Percentiles rank a stretch among this genome's conserved stretches.
Evolutionary conservation across 257 asterid genomes (phyloP).

Genomic region (Lycium barbarum): DNA sequence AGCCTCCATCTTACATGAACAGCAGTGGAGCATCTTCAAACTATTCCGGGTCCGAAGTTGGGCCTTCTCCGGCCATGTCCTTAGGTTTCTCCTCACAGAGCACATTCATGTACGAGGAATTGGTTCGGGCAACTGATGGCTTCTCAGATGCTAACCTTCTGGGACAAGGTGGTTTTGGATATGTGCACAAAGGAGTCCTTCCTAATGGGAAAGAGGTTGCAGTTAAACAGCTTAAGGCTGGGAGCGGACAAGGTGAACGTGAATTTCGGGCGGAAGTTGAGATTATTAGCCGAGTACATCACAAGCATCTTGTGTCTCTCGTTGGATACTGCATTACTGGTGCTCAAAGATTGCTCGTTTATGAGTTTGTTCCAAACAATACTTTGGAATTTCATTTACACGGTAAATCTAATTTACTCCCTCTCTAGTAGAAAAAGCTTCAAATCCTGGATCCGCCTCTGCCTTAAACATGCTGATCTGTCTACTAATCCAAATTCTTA

Average conservation of each 20-base stretch:
- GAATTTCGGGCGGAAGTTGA: slow-evolving; percentile 97
- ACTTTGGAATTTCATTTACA: slow-evolving; percentile 85
- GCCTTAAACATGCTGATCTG: not conserved
- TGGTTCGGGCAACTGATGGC: slow-evolving; percentile 90
- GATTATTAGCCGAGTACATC: slow-evolving; percentile 95
- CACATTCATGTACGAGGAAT: slow-evolving; percentile 78
- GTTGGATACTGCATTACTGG: slow-evolving; percentile 95
- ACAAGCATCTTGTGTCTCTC: slow-evolving; percentile 89
- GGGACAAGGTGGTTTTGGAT: slow-evolving; percentile 98
- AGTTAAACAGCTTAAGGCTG: slow-evolving; percentile 84
- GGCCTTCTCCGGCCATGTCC: slow-evolving; percentile 67
- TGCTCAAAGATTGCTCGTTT: slow-evolving; percentile 72
- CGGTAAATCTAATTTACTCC: slow-evolving; percentile 47
- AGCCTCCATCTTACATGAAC: slow-evolving; percentile 49
- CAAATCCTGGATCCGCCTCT: too few relatives aligned
- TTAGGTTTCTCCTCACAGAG: slow-evolving; percentile 74
- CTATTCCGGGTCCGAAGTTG: slow-evolving; percentile 63
- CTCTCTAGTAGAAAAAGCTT: not conserved
- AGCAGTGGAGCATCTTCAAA: slow-evolving; percentile 83
- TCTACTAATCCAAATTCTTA: not conserved
- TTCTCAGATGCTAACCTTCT: slow-evolving; percentile 89
- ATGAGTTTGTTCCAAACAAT: slow-evolving; percentile 84
- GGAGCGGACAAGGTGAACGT: slow-evolving; percentile 95
- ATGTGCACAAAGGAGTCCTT: slow-evolving; percentile 85
- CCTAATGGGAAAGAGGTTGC: slow-evolving; percentile 93